Base-by-base conservation (phyloP, 2,329 filamentous ascomycete genomes). In the Diaporthe destruens region DNA sequence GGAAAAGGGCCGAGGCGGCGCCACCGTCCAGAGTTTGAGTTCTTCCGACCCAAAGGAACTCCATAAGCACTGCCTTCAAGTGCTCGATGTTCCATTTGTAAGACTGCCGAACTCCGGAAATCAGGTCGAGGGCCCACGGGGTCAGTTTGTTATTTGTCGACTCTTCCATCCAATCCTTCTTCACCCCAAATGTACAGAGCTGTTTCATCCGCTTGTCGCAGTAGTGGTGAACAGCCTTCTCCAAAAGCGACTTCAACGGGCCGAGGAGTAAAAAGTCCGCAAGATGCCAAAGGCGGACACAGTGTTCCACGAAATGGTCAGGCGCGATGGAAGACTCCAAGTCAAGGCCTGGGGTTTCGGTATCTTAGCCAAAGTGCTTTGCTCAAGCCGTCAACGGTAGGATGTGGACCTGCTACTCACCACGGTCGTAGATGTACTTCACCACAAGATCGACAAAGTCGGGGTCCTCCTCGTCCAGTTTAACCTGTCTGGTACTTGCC, bases 1-100 rank as follows among this genome's bases (percentile, higher is more conserved):
- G 5, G 8, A 47, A 0, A 7, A 6, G 2, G 2, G 8, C 42
- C 16, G 42, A 47, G 18, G 6, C 16, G 16, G 0, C 6, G 16
- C 42, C 6, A 7, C 16, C 2, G 42, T 16, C 42, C 16, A 61
- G 9, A 1, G 16, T 61, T 0, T 0, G 9, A 14, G 0, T 0
- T 9, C 57, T 32, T 32, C 16, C 57, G 20, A 6, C 25, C 57
- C 57, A 63, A 3, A 47, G 0, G 5, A 63, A 63, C 5, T 63
- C 39, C 25, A 47, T 32, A 25, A 63, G 39, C 8, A 47, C 9
- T 6, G 7, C 9, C 18, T 34, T 47, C 23, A 47, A 32, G 23
- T 14, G 9, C 25, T 8, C 4, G n/a, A 14, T 1, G 2, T n/a
- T 14, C 57, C 57, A 47, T 4, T 23, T 34, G 57, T 63, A 63